Evolutionary conservation across 192 early-diverging fungal genomes (phyloP), one percentile per base, ranked within the genome.

Genomic region (Linnemannia exigua): DNA sequence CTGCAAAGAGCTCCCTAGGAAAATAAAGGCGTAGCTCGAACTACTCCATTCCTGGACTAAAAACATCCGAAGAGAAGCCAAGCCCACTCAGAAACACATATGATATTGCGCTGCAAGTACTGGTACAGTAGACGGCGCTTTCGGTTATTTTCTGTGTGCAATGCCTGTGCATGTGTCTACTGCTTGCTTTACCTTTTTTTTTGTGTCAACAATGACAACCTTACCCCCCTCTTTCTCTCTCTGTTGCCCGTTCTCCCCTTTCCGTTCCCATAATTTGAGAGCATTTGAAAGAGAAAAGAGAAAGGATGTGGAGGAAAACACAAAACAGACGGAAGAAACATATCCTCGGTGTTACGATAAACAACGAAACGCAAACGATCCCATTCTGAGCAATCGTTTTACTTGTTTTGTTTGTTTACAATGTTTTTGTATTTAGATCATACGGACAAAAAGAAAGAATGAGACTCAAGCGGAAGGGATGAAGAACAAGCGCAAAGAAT

Each of bases 281-380:
- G 58, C 58, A 63, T 12, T 15, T 63, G 17, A 16, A 28, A 15
- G 58, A 33, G 11, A 2, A 25, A 28, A 25, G 58, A 63, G 58
- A 63, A 31, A 12, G 9, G 28, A 63, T 63, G 58, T 63, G 58
- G 58, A 63, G 58, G 58, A 63, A 31, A 33, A 63, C 22, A 61
- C 22, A 25, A 61, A 61, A 61, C 22, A 61, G 5, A 31, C 9
- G 48, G 7, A 61, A 28, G 11, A 63, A 63, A 63, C 58, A 63
- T 63, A 63, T 31, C 58, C 58, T 63, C 58, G 58, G 58, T 63
- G 58, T 63, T 63, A 63, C 58, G 28, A 63, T 31, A 31, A 44
- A 31, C 58, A 63, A 63, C 58, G 58, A 63, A 11, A 63, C 28
- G 58, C 58, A 63, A 63, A 63, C 58, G 58, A 63, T 63, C 58